Evolutionary conservation across 2,329 filamentous ascomycete species (phyloP).

Genomic region (Leptographium wingfieldii): DNA sequence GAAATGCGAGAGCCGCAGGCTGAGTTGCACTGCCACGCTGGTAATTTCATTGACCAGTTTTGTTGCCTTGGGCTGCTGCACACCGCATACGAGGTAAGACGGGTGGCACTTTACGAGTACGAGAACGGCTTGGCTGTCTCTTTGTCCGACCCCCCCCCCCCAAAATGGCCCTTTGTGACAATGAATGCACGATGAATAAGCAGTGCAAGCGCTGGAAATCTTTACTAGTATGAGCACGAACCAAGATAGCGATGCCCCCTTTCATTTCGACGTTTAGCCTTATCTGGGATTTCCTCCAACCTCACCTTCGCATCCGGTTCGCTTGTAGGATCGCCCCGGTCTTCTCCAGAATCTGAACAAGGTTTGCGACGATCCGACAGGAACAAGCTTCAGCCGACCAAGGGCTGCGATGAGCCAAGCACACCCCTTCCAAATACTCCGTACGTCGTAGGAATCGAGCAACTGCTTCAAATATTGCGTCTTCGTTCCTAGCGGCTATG

Average conservation of each 20-base stretch:
- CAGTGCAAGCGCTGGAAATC: too few species aligned
- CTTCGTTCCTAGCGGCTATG: too few species aligned
- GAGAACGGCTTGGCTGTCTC: too few species aligned
- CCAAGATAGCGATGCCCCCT: neutral
- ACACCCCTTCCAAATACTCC: neutral
- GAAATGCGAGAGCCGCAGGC: neutral
- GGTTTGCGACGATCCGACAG: neutral
- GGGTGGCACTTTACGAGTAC: neutral
- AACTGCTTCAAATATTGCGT: too few species aligned
- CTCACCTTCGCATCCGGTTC: neutral
- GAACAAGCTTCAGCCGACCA: neutral
- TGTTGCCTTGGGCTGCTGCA: neutral
- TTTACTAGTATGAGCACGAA: too few species aligned
- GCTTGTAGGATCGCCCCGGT: neutral
- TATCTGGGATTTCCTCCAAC: neutral
- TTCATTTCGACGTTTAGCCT: neutral
- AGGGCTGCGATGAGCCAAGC: neutral
- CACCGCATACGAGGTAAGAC: neutral
- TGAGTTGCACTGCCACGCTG: neutral
- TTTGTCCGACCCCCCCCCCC: too few species aligned
- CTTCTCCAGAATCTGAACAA: neutral
- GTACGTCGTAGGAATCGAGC: too few species aligned
- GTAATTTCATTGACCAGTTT: neutral
- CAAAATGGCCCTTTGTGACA: too few species aligned
- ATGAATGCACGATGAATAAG: too few species aligned